A percentile compares a stretch with the other conserved stretches of the same genome.
Conservation (phyloP, 352 stramenopile genomes). For the Globisporangium apiculatum region DNA sequence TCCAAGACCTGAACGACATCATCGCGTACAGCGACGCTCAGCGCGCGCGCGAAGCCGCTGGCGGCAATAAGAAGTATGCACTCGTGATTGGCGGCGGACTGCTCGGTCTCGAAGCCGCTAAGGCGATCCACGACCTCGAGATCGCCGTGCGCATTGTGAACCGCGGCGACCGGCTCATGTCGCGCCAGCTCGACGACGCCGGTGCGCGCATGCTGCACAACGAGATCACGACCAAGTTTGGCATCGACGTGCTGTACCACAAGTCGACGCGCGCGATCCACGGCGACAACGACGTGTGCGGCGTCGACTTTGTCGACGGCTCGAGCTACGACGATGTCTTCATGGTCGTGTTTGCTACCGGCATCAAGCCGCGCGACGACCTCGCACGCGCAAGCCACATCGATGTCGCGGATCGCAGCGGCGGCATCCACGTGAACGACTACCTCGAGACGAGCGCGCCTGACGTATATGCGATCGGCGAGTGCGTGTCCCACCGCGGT, state of each 20-base stretch:
- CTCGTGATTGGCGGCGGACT: constrained; percentile 74
- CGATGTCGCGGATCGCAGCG: constrained; percentile 52
- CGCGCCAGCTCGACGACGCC: constrained; percentile 88
- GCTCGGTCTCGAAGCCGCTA: constrained; percentile 80
- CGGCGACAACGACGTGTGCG: constrained; percentile 47
- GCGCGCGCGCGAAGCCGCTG: constrained; percentile 14
- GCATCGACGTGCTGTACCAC: constrained; percentile 84
- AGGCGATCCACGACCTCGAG: constrained; percentile 88
- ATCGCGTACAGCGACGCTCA: constrained; percentile 75
- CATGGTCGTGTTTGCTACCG: constrained; percentile 89
- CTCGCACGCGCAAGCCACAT: constrained; percentile 61
- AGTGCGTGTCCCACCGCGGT: constrained; percentile 87
- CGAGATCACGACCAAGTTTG: constrained; percentile 84
- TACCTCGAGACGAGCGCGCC: constrained; percentile 66
- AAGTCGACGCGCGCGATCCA: constrained; percentile 70
- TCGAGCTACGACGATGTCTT: constrained; percentile 76
- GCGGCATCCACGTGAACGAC: constrained; percentile 89
- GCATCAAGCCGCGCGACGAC: constrained; percentile 91
- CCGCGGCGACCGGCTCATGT: constrained; percentile 90
- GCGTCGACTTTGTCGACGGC: constrained; percentile 79
- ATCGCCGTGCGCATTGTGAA: constrained; percentile 87
- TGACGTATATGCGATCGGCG: constrained; percentile 85
- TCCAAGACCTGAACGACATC: constrained; percentile 88
- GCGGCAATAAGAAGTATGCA: constrained; percentile 25
- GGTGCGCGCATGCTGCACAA: constrained; percentile 84